Percentiles rank a stretch among this genome's conserved stretches.
Evolutionary conservation across 345 rosid genomes (phyloP).

Genomic region (Arabidopsis suecica): DNA sequence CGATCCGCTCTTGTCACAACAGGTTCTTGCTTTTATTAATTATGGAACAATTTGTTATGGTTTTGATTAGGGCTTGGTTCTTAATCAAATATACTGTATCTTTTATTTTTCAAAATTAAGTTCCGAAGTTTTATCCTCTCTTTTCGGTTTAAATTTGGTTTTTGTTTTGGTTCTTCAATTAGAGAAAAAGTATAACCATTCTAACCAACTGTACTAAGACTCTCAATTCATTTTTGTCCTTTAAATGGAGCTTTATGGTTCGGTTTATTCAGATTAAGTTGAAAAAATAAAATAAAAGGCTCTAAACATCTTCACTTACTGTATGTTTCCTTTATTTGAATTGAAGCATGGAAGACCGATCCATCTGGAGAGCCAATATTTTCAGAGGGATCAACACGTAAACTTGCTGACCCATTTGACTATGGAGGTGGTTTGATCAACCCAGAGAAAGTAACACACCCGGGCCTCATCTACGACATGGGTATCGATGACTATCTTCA

Average conservation of each 20-base stretch:
- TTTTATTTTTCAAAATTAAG: background rate
- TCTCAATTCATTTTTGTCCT: too few species aligned
- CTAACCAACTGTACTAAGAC: too few species aligned
- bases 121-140: background rate
- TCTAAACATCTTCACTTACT: background rate
- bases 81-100: background rate
- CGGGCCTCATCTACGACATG: slow-evolving; percentile 73
- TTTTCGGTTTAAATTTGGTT: too few species aligned
- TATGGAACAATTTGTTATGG: background rate
- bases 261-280: background rate
- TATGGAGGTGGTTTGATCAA: slow-evolving; percentile 67
- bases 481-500: slow-evolving; percentile 53
- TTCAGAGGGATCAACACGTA: slow-evolving; percentile 55
- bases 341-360: slow-evolving; percentile 49
- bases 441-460: slow-evolving; percentile 58
- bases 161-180: too few species aligned
- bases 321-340: background rate
- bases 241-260: background rate
- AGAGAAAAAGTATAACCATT: too few species aligned
- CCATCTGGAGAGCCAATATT: slow-evolving; percentile 59
- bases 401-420: slow-evolving; percentile 71
- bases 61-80: background rate
- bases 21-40: slow-evolving; percentile 33
- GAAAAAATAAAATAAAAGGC: background rate
- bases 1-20: slow-evolving; percentile 60